Evolutionary conservation across 768 basidiomycete genomes (phyloP), one percentile per base, ranked within the genome.

Genomic region (Tremella yokohamensis): DNA sequence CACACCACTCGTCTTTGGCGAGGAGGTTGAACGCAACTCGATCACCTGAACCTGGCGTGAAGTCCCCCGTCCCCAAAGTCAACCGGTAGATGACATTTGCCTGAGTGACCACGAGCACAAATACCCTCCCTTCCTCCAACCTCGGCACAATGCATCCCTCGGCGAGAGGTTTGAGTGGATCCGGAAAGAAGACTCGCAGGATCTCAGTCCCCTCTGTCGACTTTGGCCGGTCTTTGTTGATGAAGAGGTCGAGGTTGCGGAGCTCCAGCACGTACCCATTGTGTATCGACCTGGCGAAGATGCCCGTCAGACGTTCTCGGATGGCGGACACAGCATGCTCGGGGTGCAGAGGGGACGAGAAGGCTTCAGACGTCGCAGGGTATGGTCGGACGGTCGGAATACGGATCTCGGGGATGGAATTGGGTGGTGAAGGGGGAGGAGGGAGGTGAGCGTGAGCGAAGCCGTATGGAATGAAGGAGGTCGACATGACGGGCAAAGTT

Each of bases 251-350:
- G 42, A 65, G 58, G 4, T 58, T 49, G 13, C 74, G 42, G 1
- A 75, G 62, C 49, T 75, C 74, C 20, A 75, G 61, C 11, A 57
- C 62, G 44, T 68, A 63, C 16, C 68, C 72, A 52, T 75, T 73
- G 26, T 66, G 60, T 44, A 73, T 64, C 16, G 61, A 45, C 48
- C 74, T 55, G 18, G 67, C 68, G 12, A 73, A 56, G 26, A 70
- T 57, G 12, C 64, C 58, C 40, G 61, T 61, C 1, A 57, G 45
- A 20, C 63, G 54, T 38, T 68, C 56, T 20, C 64, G 57, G 15
- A 63, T 49, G 13, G 56, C 56, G 2, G 72, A 75, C 1, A 63
- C 47, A 16, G 74, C 74, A 25, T 73, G 74, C 49, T 73, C 72
- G 8, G 70, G 70, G 50, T 70, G 68, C 1, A 68, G 60, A 16